Evolutionary conservation across 2,329 filamentous ascomycete species (phyloP).

Genomic region (Trichoderma sp.): DNA sequence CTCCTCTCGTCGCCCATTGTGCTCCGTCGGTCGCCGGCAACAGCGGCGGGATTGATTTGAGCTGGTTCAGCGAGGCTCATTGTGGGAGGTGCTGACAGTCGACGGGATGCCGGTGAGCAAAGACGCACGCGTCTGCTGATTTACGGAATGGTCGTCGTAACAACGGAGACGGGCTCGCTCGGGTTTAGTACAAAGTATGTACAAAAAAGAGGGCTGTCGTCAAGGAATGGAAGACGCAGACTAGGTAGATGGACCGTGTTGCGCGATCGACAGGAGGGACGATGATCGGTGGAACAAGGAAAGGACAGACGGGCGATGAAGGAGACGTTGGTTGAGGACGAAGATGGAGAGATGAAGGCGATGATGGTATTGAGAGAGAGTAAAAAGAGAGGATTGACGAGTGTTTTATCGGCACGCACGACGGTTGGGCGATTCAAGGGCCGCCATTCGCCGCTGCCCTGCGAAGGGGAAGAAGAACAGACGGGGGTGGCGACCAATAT

Average conservation of each 20-base stretch:
- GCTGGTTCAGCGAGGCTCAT: slow-evolving; percentile 34
- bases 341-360: background rate
- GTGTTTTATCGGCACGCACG: slow-evolving; percentile 15
- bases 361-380: background rate
- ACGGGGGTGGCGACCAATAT: slow-evolving; percentile 22
- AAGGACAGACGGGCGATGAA: background rate
- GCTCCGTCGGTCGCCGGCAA: slow-evolving; percentile 21
- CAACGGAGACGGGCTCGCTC: background rate
- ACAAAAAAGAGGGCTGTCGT: background rate
- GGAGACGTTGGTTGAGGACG: background rate
- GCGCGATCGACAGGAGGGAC: slow-evolving; percentile 17
- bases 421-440: slow-evolving; percentile 18
- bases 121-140: slow-evolving; percentile 1
- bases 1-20: slow-evolving; percentile 30
- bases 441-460: slow-evolving; percentile 20
- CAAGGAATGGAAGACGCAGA: background rate
- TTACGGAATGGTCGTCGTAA: background rate
- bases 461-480: slow-evolving; percentile 10
- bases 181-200: background rate
- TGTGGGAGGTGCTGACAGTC: background rate
- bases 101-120: background rate
- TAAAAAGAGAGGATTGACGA: slow-evolving; percentile 1
- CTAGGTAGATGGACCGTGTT: slow-evolving; percentile 1
- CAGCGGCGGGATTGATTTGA: slow-evolving; percentile 17
- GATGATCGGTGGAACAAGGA: background rate